Percentiles rank a stretch among this genome's conserved stretches.
Evolutionary conservation across 2,329 filamentous ascomycete genomes (phyloP).

Genomic region (Penicillium concentricum): DNA sequence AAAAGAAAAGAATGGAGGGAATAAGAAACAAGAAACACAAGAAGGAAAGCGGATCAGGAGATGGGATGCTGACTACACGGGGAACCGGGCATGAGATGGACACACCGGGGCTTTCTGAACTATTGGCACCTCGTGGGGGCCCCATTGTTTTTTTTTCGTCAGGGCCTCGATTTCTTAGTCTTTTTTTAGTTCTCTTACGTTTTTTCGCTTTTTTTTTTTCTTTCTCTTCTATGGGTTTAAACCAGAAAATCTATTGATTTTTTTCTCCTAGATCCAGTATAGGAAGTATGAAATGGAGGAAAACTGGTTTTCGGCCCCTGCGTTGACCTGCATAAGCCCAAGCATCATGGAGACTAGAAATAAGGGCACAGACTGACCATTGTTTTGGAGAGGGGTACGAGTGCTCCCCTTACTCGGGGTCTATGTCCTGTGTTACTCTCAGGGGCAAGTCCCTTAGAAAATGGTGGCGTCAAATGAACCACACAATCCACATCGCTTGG

Average conservation of each 20-base stretch:
- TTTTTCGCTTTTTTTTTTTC: neutral
- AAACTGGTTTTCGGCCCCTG: conserved; percentile 25
- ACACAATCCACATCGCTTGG: conserved; percentile 1
- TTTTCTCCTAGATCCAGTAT: neutral
- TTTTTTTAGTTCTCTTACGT: neutral
- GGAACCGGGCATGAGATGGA: conserved; percentile 1
- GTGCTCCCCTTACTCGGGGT: conserved; percentile 18
- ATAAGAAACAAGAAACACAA: conserved; percentile 29
- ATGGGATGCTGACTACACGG: conserved; percentile 26
- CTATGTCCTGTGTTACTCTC: conserved; percentile 2
- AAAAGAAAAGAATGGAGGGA: conserved; percentile 33
- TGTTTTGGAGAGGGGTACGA: conserved; percentile 5
- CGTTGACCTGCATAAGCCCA: conserved; percentile 20
- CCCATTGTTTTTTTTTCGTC: conserved; percentile 8
- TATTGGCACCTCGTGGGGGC: conserved; percentile 20
- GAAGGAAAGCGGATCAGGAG: conserved; percentile 24
- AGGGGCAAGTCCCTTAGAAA: neutral
- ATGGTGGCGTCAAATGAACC: conserved; percentile 14
- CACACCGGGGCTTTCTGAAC: conserved; percentile 1
- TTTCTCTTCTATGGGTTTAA: neutral
- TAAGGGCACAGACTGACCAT: conserved; percentile 7
- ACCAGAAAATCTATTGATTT: neutral
- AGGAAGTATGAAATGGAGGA: neutral
- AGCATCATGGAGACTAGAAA: conserved; percentile 4
- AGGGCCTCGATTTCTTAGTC: neutral